Conservation (phyloP, 495 filamentous ascomycete genomes). For the Aspergillus carlsbadensis region DNA sequence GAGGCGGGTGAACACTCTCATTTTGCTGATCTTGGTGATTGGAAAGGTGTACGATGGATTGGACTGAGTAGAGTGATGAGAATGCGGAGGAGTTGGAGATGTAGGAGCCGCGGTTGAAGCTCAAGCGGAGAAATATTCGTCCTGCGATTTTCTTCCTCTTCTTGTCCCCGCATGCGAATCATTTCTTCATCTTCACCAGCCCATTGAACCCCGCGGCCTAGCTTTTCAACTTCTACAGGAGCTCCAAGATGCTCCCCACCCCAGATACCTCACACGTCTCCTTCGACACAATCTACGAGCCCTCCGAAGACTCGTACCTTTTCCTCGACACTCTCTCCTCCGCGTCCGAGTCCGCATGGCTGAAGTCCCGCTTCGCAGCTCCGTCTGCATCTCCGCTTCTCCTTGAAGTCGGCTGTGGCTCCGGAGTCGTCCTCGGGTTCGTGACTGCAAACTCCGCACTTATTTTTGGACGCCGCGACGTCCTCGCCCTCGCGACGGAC, state of each 20-base stretch:
- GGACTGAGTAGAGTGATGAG: background rate
- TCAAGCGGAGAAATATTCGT: background rate
- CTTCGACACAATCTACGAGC: conserved; percentile 84
- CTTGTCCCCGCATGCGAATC: background rate
- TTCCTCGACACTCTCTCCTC: conserved; percentile 90
- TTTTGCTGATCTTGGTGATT: conserved; percentile 7
- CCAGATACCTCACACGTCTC: conserved; percentile 88
- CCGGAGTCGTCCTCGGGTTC: conserved; percentile 88
- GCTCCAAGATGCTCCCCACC: conserved; percentile 74
- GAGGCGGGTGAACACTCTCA: conserved; percentile 12
- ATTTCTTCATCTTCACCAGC: background rate
- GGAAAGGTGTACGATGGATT: background rate
- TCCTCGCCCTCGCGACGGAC: conserved; percentile 75
- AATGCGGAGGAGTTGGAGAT: background rate
- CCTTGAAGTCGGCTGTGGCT: conserved; percentile 87
- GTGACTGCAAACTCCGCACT: conserved; percentile 66
- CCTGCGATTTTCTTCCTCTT: background rate
- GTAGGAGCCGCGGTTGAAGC: conserved; percentile 2
- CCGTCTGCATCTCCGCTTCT: conserved; percentile 60
- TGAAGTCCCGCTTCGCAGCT: conserved; percentile 56
- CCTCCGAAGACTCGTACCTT: conserved; percentile 93
- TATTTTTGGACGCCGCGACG: conserved; percentile 70
- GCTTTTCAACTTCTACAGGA: too few species aligned
- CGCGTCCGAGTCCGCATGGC: conserved; percentile 65
- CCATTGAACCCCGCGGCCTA: too few species aligned